Percentiles rank a stretch among this genome's conserved stretches.
These are phyloP conservation scores for Mycena indigotica DNA, from an alignment of 768 basidiomycete species.

Conservation along the genomic window DNA sequence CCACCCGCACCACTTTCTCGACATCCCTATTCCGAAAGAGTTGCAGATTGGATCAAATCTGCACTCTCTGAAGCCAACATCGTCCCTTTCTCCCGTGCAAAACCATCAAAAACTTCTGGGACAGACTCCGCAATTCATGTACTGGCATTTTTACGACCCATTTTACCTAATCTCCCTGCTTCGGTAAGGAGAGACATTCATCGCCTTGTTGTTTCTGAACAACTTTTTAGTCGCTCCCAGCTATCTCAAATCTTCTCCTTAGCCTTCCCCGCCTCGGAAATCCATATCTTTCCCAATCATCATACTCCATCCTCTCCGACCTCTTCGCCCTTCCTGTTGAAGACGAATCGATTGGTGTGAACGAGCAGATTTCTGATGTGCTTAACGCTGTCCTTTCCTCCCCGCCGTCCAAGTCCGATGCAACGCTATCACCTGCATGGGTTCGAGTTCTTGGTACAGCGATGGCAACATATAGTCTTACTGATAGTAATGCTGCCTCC, in stretches of 20 bases:
- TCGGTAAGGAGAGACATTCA: constrained; percentile 53
- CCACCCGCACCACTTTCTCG: constrained; percentile 75
- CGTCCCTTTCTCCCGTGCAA: constrained; percentile 62
- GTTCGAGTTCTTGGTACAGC: constrained; percentile 72
- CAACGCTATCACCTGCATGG: constrained; percentile 75
- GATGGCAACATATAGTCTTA: constrained; percentile 62
- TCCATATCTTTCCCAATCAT: constrained; percentile 84
- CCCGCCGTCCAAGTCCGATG: constrained; percentile 70
- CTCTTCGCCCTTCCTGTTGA: constrained; percentile 62
- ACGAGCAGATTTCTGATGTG: constrained; percentile 60
- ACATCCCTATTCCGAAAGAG: constrained; percentile 86
- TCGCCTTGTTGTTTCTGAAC: constrained; percentile 13
- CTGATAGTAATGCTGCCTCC: constrained; percentile 52
- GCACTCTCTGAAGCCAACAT: constrained; percentile 67
- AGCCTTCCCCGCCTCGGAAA: constrained; percentile 85
- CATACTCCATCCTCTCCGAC: constrained; percentile 84
- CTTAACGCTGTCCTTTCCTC: constrained; percentile 70
- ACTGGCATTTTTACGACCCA: constrained; percentile 70
- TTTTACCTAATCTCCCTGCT: constrained; percentile 60
- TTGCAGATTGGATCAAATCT: constrained; percentile 76
- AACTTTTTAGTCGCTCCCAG: constrained; percentile 63
- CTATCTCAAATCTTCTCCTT: constrained; percentile 72
- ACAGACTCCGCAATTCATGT: constrained; percentile 78
- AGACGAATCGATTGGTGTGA: constrained; percentile 51
- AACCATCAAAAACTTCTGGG: constrained; percentile 53